phyloP scores from a whole-genome alignment of 1,284 basidiomycete genomes.

The Cronartium quercuum region DNA sequence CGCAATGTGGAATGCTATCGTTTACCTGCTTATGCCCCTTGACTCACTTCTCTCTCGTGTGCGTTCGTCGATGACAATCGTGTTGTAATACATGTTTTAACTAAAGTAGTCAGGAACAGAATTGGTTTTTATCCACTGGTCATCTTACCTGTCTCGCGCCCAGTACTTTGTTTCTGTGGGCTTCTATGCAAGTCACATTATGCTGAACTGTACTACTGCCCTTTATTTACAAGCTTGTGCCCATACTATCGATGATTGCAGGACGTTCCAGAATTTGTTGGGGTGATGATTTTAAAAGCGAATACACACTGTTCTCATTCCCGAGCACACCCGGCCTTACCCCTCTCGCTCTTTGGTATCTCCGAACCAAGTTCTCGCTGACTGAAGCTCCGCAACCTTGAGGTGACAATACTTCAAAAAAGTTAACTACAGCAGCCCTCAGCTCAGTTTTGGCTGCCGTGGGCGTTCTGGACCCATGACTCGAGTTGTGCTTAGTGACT shows the following conservation, averaged over 20 bases:
- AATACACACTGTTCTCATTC: too few species aligned
- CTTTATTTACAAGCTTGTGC: neutral
- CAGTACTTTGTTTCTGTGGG: neutral
- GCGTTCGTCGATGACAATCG: neutral
- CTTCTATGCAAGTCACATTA: neutral
- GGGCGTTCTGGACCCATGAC: too few species aligned
- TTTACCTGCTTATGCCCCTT: neutral
- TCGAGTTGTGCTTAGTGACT: too few species aligned
- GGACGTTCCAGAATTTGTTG: too few species aligned
- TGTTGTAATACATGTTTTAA: slow-evolving; percentile 2
- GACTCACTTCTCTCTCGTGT: neutral
- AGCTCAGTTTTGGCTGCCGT: too few species aligned
- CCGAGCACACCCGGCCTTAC: too few species aligned
- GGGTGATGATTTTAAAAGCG: too few species aligned
- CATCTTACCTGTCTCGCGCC: neutral
- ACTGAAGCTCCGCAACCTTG: too few species aligned
- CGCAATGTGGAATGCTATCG: neutral
- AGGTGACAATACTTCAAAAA: too few species aligned
- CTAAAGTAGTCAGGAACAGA: neutral
- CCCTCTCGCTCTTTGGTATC: too few species aligned
- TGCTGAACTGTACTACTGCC: neutral
- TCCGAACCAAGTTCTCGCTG: too few species aligned
- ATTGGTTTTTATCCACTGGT: neutral
- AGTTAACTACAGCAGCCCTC: too few species aligned
- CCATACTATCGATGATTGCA: neutral